Evolutionary conservation across 345 rosid species (phyloP), one percentile per base, ranked within the genome.

Genomic region (Limnanthes douglasii): DNA sequence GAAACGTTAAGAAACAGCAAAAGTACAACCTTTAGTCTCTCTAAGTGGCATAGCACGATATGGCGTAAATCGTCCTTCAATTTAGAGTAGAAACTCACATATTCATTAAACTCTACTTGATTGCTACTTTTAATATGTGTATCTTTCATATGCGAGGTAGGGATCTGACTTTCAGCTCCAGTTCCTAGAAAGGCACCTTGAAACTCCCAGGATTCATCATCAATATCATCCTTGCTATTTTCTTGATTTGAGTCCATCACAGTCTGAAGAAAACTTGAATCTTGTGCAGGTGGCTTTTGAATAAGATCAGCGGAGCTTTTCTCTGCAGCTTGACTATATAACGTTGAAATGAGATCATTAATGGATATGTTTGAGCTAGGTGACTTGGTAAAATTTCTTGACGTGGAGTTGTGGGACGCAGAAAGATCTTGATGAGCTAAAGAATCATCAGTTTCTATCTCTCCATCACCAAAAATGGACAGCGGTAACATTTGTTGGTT

Each of bases 291-390:
- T 30, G 51, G 54, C 43, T 22, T 58, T 34, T 54, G 58, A 8
- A 44, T 39, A 39, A 42, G 44, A 51, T 53, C 52, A 19, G 43
- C 39, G 23, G 72, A 41, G 45, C 34, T 43, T 31, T 37, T 64
- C 43, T 48, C 69, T 44, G 60, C 66, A 42, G 72, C 52, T 65
- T 79, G 78, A 66, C 59, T 48, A 54, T 84, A 88, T 48, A 79
- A 64, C 61, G 59, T 83, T 35, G 97, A 70, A 40, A 88, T 61
- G 15, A 88, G 76, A 68, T 88, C 95, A 33, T 18, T 58, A 39
- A 88, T 61, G 18, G 81, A 60, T 34, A 59, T 32, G 45, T 35
- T 46, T 40, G 74, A 38, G 56, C 16, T 22, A 18, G 51, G 46
- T 38, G 51, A 41, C 50, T 61, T 71, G 41, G 43, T 14, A 28